Conservation (phyloP, 2,329 filamentous ascomycete species). For the Xylaria sp. region DNA sequence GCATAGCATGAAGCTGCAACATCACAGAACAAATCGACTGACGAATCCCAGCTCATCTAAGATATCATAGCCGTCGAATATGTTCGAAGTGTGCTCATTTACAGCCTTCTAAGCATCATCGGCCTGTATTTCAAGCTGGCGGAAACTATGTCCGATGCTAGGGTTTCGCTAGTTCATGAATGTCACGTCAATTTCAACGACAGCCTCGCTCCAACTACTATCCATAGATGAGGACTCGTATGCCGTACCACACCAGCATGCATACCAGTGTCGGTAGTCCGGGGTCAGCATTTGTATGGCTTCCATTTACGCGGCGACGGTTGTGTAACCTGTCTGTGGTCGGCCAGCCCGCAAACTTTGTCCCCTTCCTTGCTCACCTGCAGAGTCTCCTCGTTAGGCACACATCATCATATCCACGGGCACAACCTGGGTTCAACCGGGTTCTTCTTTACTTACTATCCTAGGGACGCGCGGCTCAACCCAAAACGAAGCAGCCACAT, state of each 20-base stretch:
- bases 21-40: conserved; percentile 19
- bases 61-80: not conserved
- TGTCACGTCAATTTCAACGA: not conserved
- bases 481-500: not conserved
- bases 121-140: not conserved
- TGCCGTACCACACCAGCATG: conserved; percentile 7
- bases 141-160: not conserved
- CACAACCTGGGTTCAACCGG: conserved; percentile 2
- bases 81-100: not conserved
- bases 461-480: conserved; percentile 34
- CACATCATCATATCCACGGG: conserved; percentile 7
- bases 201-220: not conserved
- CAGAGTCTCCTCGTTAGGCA: conserved; percentile 13
- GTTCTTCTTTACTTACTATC: not conserved
- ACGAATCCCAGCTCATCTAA: conserved; percentile 13
- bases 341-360: conserved; percentile 35
- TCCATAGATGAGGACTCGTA: not conserved
- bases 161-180: not conserved
- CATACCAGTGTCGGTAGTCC: conserved; percentile 18
- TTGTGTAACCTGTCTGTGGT: conserved; percentile 34
- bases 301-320: conserved; percentile 28
- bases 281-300: conserved; percentile 10
- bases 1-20: conserved; percentile 23
- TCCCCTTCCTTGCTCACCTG: conserved; percentile 17
- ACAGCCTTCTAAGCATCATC: not conserved